Evolutionary conservation across 345 rosid genomes (phyloP).

Genomic region (Hibiscus mutabilis): DNA sequence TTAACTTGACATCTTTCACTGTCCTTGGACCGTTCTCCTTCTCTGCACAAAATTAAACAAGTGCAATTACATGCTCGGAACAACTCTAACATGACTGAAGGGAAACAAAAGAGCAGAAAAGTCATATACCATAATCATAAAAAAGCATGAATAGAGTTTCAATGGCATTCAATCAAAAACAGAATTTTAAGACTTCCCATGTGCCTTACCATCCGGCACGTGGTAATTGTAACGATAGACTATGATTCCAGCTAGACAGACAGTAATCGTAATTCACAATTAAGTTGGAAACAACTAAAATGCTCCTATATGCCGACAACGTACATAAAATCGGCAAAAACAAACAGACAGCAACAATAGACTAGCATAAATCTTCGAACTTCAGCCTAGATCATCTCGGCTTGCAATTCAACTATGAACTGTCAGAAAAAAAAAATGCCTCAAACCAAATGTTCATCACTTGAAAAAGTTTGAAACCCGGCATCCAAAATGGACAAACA

Average conservation of each 20-base stretch:
- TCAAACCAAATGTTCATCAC: background rate
- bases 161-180: background rate
- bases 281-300: background rate
- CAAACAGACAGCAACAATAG: background rate
- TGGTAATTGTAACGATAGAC: too few species aligned
- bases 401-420: background rate
- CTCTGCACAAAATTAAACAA: slow-evolving; percentile 33
- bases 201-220: background rate
- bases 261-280: too few species aligned
- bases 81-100: background rate
- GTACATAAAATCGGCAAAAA: background rate
- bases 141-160: background rate
- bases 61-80: background rate
- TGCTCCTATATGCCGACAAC: background rate
- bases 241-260: background rate
- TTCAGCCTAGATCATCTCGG: background rate
- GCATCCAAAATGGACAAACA: background rate
- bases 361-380: background rate
- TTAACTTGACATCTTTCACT: slow-evolving; percentile 81
- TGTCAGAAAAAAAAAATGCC: background rate
- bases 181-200: background rate
- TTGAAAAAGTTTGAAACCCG: background rate
- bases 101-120: background rate
- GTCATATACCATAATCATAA: background rate
- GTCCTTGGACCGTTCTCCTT: slow-evolving; percentile 86